Percentiles rank a stretch among this genome's conserved stretches.
Conservation (phyloP, 169 alveolate genomes). For the Plasmodium yoelii region DNA sequence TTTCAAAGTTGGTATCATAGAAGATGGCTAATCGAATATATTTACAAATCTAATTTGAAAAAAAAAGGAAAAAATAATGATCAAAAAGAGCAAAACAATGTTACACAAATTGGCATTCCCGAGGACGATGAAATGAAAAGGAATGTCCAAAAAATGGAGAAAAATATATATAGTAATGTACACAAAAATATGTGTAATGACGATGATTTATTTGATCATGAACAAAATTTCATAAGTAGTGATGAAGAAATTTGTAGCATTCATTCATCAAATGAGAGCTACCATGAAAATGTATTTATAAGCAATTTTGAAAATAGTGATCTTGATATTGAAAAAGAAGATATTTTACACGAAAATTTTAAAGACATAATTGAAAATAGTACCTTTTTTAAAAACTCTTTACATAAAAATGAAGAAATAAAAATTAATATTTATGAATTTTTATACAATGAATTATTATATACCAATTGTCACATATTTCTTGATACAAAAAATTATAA, state of each 20-base stretch:
- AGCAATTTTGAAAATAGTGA: conserved; percentile 55
- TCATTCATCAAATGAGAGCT: neutral
- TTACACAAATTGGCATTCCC: too few relatives aligned
- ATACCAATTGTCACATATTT: conserved; percentile 66
- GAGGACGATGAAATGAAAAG: neutral
- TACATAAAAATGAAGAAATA: conserved; percentile 9
- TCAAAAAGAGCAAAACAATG: neutral
- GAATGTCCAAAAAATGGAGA: neutral
- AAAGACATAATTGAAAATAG: conserved; percentile 21
- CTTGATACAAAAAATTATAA: conserved; percentile 72
- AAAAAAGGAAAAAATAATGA: neutral
- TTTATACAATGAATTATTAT: conserved; percentile 69
- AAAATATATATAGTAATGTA: neutral
- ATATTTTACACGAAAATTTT: conserved; percentile 28
- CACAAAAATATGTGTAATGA: neutral
- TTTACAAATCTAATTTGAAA: conserved; percentile 14
- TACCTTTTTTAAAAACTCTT: conserved; percentile 62
- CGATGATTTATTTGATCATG: conserved; percentile 33
- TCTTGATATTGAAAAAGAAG: conserved; percentile 17
- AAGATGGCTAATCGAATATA: conserved; percentile 74
- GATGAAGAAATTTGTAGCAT: conserved; percentile 11
- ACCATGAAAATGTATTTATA: conserved; percentile 15
- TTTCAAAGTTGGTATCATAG: conserved; percentile 77
- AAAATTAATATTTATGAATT: conserved; percentile 53
- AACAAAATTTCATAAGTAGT: conserved; percentile 11